phyloP scores from a whole-genome alignment of 73 alveolate species.

The Stentor roeselii region DNA sequence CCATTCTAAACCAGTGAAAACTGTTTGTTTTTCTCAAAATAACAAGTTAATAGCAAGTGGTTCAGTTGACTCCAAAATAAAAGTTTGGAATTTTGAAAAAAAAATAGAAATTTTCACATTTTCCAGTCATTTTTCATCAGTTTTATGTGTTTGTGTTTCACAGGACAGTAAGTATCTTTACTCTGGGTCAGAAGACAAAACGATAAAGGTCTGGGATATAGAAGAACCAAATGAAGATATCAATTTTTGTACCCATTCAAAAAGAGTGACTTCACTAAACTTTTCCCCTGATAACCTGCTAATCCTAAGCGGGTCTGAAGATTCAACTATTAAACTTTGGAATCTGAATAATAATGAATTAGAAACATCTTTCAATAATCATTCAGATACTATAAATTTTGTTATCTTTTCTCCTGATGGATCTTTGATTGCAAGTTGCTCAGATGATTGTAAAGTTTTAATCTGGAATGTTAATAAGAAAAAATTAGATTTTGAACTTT shows the following conservation, averaged over 20 bases:
- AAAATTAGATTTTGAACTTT: too few species aligned
- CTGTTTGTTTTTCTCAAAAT: too few species aligned
- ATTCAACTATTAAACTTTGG: neutral
- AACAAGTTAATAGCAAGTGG: too few species aligned
- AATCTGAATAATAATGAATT: neutral
- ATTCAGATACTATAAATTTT: neutral
- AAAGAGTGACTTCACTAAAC: neutral
- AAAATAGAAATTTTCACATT: neutral
- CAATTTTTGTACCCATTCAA: too few species aligned
- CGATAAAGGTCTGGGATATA: slow-evolving; percentile 69
- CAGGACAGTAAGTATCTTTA: slow-evolving; percentile 65
- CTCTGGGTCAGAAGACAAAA: slow-evolving; percentile 83
- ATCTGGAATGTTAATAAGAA: too few species aligned
- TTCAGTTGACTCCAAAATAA: too few species aligned
- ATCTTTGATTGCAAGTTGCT: neutral
- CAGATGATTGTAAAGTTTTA: neutral
- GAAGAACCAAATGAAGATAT: too few species aligned
- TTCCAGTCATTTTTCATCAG: too few species aligned
- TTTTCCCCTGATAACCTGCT: neutral
- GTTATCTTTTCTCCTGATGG: neutral
- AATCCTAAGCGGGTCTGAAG: neutral
- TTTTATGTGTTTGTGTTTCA: slow-evolving; percentile 77
- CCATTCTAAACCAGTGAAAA: too few species aligned
- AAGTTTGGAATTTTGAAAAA: neutral
- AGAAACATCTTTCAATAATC: neutral